phyloP scores from a whole-genome alignment of 306 rosid genomes.

The Dalbergia cultrata region DNA sequence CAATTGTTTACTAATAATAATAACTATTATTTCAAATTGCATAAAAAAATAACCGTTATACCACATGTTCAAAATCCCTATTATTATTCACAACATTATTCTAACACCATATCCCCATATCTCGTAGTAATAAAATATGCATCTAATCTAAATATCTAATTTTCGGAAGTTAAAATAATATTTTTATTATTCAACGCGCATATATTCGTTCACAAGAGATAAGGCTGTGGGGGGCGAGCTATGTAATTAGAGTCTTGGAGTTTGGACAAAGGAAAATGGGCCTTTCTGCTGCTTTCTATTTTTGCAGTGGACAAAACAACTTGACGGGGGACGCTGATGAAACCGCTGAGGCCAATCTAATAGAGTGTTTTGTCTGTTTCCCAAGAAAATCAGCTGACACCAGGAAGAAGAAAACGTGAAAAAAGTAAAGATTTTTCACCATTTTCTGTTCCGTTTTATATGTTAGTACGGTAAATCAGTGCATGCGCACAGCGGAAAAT shows the following conservation, averaged over 20 bases:
- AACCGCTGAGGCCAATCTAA: constrained; percentile 42
- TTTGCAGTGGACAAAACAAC: constrained; percentile 41
- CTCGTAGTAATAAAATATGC: no score
- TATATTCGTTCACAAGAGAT: no score
- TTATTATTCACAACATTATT: no score
- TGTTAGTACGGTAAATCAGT: constrained; percentile 13
- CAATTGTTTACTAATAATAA: background rate
- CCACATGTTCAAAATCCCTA: background rate
- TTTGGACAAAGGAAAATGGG: background rate
- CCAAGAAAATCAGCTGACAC: constrained; percentile 37
- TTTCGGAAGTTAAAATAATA: no score
- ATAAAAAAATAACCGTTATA: no score
- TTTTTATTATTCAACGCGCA: no score
- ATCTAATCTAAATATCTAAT: no score
- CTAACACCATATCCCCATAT: no score
- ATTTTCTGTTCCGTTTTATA: constrained; percentile 15
- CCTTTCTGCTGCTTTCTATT: constrained; percentile 23
- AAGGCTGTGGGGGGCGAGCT: background rate
- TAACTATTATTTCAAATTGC: background rate
- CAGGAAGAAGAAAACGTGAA: background rate
- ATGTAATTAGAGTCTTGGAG: background rate
- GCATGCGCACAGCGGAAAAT: background rate
- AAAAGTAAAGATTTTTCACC: background rate
- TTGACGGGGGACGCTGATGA: constrained; percentile 16
- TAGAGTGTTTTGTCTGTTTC: constrained; percentile 48